Conservation (phyloP, 441 rosid species). For the Erodium moschatum region DNA sequence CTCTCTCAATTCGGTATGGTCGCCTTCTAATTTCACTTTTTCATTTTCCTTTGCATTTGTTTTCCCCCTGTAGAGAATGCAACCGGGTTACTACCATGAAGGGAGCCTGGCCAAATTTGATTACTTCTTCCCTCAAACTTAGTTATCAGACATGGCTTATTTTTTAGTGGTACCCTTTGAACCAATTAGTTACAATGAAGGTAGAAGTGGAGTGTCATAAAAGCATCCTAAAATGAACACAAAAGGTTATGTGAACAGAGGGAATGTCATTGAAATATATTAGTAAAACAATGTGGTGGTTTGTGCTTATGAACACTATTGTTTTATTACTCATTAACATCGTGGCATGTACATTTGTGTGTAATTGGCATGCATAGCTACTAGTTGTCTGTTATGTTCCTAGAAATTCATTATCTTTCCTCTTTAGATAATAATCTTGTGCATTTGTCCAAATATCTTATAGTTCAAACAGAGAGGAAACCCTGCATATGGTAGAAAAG, state of each 20-base stretch:
- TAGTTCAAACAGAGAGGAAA: slow-evolving; percentile 57
- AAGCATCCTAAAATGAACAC: not conserved
- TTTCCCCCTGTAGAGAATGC: not conserved
- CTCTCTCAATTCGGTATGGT: slow-evolving; percentile 45
- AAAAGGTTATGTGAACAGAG: not conserved
- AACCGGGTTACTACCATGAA: not conserved
- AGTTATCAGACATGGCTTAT: not conserved
- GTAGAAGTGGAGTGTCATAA: not conserved
- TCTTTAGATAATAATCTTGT: slow-evolving; percentile 16
- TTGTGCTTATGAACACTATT: not conserved
- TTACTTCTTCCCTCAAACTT: not conserved
- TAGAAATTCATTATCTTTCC: not conserved
- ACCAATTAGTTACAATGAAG: not conserved
- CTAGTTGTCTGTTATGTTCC: not conserved
- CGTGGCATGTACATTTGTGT: not conserved
- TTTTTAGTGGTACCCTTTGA: not conserved
- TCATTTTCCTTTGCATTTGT: not conserved
- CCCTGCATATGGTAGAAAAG: slow-evolving; percentile 43
- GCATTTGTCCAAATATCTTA: slow-evolving; percentile 19
- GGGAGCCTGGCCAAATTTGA: not conserved
- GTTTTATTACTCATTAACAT: not conserved
- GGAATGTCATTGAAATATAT: not conserved
- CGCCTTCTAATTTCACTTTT: slow-evolving; percentile 14
- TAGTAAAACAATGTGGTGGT: not conserved
- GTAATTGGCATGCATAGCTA: not conserved